phyloP scores from a whole-genome alignment of 106 monocot genomes.

The Alisma plantagoaquatica region DNA sequence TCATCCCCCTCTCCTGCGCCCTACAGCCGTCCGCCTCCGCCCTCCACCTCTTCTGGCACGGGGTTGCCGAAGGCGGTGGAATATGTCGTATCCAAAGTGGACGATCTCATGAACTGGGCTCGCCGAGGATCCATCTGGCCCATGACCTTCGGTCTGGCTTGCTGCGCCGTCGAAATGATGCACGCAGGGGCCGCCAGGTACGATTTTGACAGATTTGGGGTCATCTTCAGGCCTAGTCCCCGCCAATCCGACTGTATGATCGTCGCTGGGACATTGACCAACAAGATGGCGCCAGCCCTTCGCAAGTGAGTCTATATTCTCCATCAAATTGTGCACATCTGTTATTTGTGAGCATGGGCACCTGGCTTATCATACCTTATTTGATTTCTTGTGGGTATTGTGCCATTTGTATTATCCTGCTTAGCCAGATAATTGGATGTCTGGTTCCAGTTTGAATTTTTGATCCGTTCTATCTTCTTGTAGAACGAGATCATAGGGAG shows the following conservation, averaged over 20 bases:
- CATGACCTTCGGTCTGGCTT: conserved; percentile 80
- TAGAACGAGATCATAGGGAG: too few relatives aligned
- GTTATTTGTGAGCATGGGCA: too few relatives aligned
- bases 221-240: conserved; percentile 94
- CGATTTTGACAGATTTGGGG: conserved; percentile 92
- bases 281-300: conserved; percentile 52
- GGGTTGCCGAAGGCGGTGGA: conserved; percentile 87
- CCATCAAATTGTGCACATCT: too few relatives aligned
- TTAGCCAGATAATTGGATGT: too few relatives aligned
- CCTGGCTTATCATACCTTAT: too few relatives aligned
- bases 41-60: conserved; percentile 35
- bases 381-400: too few relatives aligned
- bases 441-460: too few relatives aligned
- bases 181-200: conserved; percentile 87
- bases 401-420: too few relatives aligned
- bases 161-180: conserved; percentile 99
- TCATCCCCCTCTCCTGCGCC: conserved; percentile 35
- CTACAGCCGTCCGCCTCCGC: conserved; percentile 24
- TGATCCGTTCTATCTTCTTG: too few relatives aligned
- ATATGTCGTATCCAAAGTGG: conserved; percentile 95
- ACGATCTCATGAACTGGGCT: conserved; percentile 95
- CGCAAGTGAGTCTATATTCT: conserved; percentile 96
- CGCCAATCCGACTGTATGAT: conserved; percentile 99
- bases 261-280: conserved; percentile 81
- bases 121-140: conserved; percentile 57